Evolutionary conservation across 2,329 filamentous ascomycete species (phyloP).

Genomic region (Hypoxylon sp.): DNA sequence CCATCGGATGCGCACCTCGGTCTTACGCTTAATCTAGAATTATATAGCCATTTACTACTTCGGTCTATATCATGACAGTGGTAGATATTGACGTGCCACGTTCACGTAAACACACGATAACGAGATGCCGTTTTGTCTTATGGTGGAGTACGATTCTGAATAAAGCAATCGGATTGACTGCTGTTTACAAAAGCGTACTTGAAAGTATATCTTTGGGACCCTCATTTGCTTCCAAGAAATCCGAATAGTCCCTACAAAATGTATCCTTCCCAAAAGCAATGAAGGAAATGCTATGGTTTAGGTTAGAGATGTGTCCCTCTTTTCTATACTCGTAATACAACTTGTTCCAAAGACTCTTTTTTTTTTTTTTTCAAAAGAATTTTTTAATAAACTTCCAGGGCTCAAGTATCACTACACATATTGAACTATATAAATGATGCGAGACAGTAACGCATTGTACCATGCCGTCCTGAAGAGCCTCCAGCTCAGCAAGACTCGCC

Average conservation of each 20-base stretch:
- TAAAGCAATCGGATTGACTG: neutral
- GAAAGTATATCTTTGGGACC: no score
- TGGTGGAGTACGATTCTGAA: neutral
- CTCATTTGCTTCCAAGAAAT: no score
- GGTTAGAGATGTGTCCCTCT: neutral
- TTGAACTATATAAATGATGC: constrained; percentile 37
- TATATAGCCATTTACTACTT: constrained; percentile 12
- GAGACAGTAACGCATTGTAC: constrained; percentile 40
- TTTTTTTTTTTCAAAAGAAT: neutral
- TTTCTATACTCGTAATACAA: neutral
- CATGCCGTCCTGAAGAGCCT: neutral
- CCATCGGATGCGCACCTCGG: neutral
- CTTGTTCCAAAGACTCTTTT: no score
- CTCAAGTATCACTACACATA: constrained; percentile 14
- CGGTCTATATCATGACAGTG: neutral
- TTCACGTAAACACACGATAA: constrained; percentile 13
- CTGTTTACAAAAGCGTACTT: neutral
- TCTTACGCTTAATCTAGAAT: neutral
- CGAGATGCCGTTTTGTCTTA: constrained; percentile 21
- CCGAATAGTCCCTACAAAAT: neutral
- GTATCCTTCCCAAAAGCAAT: neutral
- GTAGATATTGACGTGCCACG: constrained; percentile 24
- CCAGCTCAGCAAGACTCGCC: neutral
- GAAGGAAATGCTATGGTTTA: neutral
- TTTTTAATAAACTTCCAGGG: neutral